Percentiles rank a stretch among this genome's conserved stretches.
phyloP scores from a whole-genome alignment of 345 rosid species.

The Firmiana major region DNA sequence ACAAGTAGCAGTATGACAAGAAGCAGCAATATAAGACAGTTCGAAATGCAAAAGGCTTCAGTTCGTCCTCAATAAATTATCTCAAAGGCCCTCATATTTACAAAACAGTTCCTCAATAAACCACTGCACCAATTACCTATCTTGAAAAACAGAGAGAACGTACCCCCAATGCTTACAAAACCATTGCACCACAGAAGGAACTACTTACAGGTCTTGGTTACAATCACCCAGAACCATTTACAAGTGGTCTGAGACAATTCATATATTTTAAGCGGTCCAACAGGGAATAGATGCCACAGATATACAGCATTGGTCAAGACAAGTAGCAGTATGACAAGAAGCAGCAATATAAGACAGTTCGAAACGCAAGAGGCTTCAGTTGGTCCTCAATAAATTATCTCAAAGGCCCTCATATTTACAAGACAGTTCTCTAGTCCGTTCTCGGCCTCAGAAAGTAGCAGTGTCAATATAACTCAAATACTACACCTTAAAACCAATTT shows the following conservation, averaged over 20 bases:
- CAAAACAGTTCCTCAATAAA: neutral
- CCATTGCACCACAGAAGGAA: neutral
- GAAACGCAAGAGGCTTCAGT: neutral
- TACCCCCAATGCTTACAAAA: neutral
- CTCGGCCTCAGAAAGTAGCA: no score
- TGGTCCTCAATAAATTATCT: neutral
- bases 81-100: neutral
- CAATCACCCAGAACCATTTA: neutral
- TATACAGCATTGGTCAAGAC: neutral
- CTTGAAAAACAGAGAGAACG: neutral
- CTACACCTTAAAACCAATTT: neutral
- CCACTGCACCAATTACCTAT: neutral
- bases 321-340: neutral
- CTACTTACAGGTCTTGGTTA: neutral
- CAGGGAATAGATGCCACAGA: neutral
- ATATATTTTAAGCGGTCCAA: neutral
- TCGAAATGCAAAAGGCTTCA: neutral
- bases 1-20: neutral
- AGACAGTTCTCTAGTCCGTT: neutral
- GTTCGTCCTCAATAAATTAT: neutral
- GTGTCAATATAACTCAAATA: neutral
- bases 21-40: neutral
- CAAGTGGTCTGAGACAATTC: neutral
- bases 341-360: neutral
- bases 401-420: neutral